Base-by-base conservation (phyloP, 352 stramenopile genomes). In the Pythium insidiosum region DNA sequence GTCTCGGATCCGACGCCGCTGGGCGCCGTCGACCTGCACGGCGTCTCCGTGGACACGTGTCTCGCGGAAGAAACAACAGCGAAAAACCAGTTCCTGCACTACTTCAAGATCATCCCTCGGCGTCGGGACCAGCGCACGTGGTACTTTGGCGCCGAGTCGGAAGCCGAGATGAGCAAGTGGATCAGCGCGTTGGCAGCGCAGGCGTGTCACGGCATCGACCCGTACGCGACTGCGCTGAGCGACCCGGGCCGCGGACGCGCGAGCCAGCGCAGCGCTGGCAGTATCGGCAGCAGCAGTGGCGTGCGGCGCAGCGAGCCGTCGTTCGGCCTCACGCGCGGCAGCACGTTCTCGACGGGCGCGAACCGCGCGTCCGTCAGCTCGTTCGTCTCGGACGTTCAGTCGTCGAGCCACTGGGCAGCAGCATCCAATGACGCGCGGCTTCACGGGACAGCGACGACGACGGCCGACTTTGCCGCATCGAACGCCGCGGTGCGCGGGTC, bases 101-200 rank as follows among this genome's bases (percentile, higher is more conserved):
- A 78, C 42, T 88, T 88, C 50, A 84, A 88, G 48, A 46, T 89
- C 4, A 50, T 87, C 1, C 79, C 76, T 9, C 63, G 56, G 2
- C 62, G 61, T 43, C 35, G 57, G n/a, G 73, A 71, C 26, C 67
- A 78, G 33, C 79, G 79, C 28, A 80, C 66, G 42, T 92, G 79
- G 45, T 85, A 66, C 50, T 86, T 91, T 33, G 79, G 76, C 16
- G 73, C 76, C 20, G 69, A 88, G 13, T 68, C 63, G 0, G 73
- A 88, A 40, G 49, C 63, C 13, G 70, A 92, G n/a, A 70, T 92
- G 49, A 55, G 80, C 26, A 56, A 57, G 11, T 92, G 79, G 79
- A 76, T 88, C 38, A 63, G 68, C 15, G 70, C 68, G 2, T 38
- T 92, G 1, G 69, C 61, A 4, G 60, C 58, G 5, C 68, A 86